phyloP scores from a whole-genome alignment of 768 basidiomycete genomes.

The Boletus tomentosulus region DNA sequence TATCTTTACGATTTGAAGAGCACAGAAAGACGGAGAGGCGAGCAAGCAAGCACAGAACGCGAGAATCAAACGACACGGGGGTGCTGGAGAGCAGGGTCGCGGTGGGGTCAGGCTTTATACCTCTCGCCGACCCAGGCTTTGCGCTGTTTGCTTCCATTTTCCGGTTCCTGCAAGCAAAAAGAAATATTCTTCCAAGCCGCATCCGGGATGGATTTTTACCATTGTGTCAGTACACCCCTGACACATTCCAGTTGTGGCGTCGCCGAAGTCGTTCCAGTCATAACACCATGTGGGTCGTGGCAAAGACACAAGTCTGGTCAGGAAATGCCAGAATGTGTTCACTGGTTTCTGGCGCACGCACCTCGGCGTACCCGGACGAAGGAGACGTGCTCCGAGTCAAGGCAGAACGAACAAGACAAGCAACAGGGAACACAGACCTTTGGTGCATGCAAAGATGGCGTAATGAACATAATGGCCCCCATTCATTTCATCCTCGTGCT shows the following conservation, averaged over 20 bases:
- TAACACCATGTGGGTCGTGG: no score
- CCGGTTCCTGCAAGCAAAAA: background rate
- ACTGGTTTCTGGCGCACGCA: background rate
- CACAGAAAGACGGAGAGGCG: background rate
- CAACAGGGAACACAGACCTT: background rate
- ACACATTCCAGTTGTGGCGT: constrained; percentile 6
- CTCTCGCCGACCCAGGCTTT: constrained; percentile 7
- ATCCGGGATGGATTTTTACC: constrained; percentile 3
- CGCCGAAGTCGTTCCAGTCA: background rate
- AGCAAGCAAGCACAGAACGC: background rate
- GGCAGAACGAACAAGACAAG: background rate
- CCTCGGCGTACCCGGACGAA: background rate
- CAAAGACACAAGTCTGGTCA: no score
- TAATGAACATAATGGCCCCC: background rate
- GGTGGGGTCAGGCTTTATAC: constrained; percentile 7
- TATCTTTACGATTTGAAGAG: background rate
- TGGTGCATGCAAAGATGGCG: background rate
- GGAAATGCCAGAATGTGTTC: no score
- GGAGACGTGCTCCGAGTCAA: background rate
- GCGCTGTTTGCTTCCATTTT: background rate
- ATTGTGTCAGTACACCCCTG: background rate
- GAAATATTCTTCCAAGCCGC: background rate
- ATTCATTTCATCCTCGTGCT: no score
- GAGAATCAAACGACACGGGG: background rate
- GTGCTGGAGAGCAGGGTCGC: background rate